phyloP scores from a whole-genome alignment of 108 stramenopile species.

The Licmophora abbreviata region DNA sequence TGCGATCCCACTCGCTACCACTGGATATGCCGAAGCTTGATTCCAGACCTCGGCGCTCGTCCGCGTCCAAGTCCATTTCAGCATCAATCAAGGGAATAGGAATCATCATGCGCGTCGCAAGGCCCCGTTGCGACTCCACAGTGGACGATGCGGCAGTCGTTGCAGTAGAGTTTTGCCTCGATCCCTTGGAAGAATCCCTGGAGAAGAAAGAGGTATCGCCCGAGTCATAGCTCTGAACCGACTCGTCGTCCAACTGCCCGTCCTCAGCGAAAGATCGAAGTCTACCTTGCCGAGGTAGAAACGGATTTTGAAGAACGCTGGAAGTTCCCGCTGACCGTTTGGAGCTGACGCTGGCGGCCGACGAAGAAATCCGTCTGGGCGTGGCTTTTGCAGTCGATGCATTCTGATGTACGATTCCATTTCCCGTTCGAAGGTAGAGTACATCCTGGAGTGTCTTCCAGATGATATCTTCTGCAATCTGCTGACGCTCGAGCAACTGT shows the following conservation, averaged over 20 bases:
- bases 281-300: conserved; percentile 11
- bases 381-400: background rate
- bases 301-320: conserved; percentile 30
- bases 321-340: background rate
- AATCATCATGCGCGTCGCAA: conserved; percentile 31
- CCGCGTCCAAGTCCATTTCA: conserved; percentile 75
- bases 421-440: conserved; percentile 59
- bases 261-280: conserved; percentile 17
- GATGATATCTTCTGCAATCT: conserved; percentile 76
- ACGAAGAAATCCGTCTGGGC: background rate
- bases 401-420: conserved; percentile 13
- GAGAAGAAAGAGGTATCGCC: conserved; percentile 3
- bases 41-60: conserved; percentile 73
- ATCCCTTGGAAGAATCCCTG: background rate
- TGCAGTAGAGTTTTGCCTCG: background rate
- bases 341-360: background rate
- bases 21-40: conserved; percentile 22
- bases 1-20: background rate
- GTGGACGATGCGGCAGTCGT: background rate
- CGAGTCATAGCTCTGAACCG: background rate
- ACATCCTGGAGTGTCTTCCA: conserved; percentile 74
- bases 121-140: background rate
- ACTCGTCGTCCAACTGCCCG: conserved; percentile 13
- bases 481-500: conserved; percentile 76
- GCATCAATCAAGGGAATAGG: conserved; percentile 57